Evolutionary conservation across 106 monocot genomes (phyloP), one percentile per base, ranked within the genome.

Genomic region (Acorus gramineus): DNA sequence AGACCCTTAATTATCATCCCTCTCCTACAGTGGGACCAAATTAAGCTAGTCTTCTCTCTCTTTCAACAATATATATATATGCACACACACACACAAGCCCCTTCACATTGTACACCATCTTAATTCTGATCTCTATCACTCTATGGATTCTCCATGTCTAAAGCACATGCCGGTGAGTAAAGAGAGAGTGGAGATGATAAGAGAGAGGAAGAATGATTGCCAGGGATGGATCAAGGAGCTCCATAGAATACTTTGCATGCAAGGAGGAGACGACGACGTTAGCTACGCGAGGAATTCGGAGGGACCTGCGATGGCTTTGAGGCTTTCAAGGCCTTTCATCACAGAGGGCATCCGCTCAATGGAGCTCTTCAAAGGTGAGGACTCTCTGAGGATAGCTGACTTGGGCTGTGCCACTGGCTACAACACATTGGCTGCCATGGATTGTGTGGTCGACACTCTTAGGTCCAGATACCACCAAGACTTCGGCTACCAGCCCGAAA

Each of bases 261-360:
- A 84, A 56, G 84, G 84, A 46, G 84, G 80, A 3, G 84, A 84
- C 11, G 77, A 74, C 48, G 84, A 84, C 4, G 28, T 11, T 2
- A 84, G 84, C 74, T 84, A 84, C 59, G 80, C 80, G 8, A 73
- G 66, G 67, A 84, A 84, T 49, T 80, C 77, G 14, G 77, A 77
- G 4, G 77, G 66, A 2, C 70, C 77, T 1, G 84, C 84, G 1
- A 71, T 74, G 8, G 84, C 80, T 12, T 53, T 77, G 1, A 70
- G 70, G 46, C 59, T 77, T 9, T 84, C 80, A 3, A 74, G 74
- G 67, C 84, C 84, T 2, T 56, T 84, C 4, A 66, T 84, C 10
- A 4, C 50, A 3, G 80, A 77, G 12, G 70, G 71, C 61, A 80
- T 84, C 44, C 4, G 53, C 12, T 73, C 73, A 3, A 80, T 84